Percentiles rank a stretch among this genome's conserved stretches.
These are phyloP conservation scores for Trypanosoma melophagium DNA, from an alignment of 208 protist species.

Conservation along the genomic window DNA sequence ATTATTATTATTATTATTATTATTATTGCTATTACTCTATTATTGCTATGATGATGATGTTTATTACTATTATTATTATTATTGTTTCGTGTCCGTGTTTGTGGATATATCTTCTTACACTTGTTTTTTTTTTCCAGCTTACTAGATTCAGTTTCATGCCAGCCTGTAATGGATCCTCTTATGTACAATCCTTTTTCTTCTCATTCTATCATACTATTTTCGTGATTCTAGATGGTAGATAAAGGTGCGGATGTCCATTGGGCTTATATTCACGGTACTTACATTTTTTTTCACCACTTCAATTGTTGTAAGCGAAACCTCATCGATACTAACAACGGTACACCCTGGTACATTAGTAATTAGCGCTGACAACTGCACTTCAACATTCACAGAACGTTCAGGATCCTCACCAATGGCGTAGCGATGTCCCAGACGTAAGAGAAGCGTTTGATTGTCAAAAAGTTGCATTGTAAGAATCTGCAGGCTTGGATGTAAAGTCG, in stretches of 20 bases:
- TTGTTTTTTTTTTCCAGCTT: no score
- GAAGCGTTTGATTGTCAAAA: constrained; percentile 17
- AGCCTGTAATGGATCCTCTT: no score
- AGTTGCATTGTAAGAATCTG: constrained; percentile 30
- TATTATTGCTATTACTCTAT: no score
- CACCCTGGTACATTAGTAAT: background rate
- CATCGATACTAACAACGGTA: constrained; percentile 20
- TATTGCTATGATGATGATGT: no score
- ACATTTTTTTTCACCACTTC: background rate
- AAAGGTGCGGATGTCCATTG: constrained; percentile 33
- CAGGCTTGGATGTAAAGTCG: constrained; percentile 7
- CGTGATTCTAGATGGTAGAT: constrained; percentile 2
- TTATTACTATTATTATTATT: no score
- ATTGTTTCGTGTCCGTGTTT: no score
- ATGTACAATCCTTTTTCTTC: background rate
- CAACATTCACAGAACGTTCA: constrained; percentile 22
- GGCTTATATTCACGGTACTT: constrained; percentile 10
- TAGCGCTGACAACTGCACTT: constrained; percentile 13
- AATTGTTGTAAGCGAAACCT: constrained; percentile 20
- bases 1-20: no score
- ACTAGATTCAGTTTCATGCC: no score
- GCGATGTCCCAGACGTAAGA: constrained; percentile 25
- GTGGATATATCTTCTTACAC: no score
- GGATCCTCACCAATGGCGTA: constrained; percentile 24
- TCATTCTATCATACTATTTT: background rate